phyloP scores from a whole-genome alignment of 306 rosid genomes.

The Rubus idaeus region DNA sequence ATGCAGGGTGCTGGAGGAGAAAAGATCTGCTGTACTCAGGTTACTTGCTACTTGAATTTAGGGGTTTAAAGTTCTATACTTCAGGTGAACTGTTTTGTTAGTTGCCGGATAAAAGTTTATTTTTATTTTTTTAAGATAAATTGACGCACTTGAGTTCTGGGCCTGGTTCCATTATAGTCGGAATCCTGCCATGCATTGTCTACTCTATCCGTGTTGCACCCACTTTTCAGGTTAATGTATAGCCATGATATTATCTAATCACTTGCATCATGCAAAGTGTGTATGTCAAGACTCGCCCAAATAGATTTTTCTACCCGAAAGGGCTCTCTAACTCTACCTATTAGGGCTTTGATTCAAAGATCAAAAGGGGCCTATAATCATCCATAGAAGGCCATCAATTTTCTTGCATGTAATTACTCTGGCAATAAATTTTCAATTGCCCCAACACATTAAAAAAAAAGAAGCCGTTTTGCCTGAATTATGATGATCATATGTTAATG shows the following conservation, averaged over 20 bases:
- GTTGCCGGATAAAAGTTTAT: background rate
- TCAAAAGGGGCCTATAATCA: background rate
- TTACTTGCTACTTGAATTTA: conserved; percentile 25
- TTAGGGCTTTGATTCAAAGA: background rate
- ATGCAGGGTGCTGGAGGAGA: conserved; percentile 91
- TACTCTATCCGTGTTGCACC: conserved; percentile 18
- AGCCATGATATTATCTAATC: conserved; percentile 7
- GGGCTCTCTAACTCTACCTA: background rate
- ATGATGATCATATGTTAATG: background rate
- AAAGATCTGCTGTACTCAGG: conserved; percentile 89
- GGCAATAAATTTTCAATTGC: background rate
- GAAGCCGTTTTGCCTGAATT: background rate
- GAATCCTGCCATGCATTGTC: conserved; percentile 5
- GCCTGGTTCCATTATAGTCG: background rate
- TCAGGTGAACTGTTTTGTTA: background rate
- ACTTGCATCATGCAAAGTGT: background rate
- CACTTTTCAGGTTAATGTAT: conserved; percentile 13
- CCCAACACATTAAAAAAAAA: too few relatives aligned
- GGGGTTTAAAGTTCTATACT: conserved; percentile 21
- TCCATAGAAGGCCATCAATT: conserved; percentile 2
- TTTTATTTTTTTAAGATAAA: background rate
- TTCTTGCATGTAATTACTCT: background rate
- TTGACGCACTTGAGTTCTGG: background rate
- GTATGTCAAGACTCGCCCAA: background rate
- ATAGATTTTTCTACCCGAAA: background rate